Evolutionary conservation across 176 grass and related monocot genomes (phyloP), one percentile per base, ranked within the genome.

Genomic region (Avena eriantha): DNA sequence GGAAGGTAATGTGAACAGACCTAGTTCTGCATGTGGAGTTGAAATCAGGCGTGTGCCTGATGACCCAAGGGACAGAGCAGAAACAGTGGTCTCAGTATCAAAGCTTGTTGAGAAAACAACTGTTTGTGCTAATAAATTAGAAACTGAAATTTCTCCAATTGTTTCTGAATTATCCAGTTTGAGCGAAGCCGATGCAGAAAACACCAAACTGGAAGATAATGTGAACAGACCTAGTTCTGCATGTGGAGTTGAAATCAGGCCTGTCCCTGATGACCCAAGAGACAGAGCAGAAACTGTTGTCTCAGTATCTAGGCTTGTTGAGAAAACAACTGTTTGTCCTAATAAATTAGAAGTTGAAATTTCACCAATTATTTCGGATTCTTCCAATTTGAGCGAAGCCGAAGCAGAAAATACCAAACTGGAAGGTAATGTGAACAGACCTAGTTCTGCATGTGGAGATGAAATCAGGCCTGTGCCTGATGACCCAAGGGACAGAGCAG

Each of bases 311-410:
- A 11, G 43, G 36, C 68, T 71, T 45, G 36, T 47, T n/a, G 70
- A 73, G 41, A 23, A 79, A 16, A 75, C 34, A 66, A 8, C 7
- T 89, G 76, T 47, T 79, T 69, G 47, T 39, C 34, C 19, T 80
- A 31, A 51, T 74, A 22, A 76, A 50, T 60, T 88, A 50, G 63
- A 89, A 73, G 24, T 45, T 33, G 58, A 77, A 72, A 69, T 3
- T 56, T 73, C 72, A 59, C 64, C 74, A 53, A 70, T 48, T 76
- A 23, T 36, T 83, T 73, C 80, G 64, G 39, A 26, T 22, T 64
- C 55, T 67, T 87, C 68, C 24, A 85, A 67, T 84, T 90, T 83
- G 57, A 77, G 43, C 18, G 26, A 72, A 77, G 36, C 8, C 19
- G 55, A 85, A 76, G 41, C 39, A 22, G 65, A 90, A 82, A 80